These are phyloP conservation scores for Ophiostoma populinum DNA, from an alignment of 2,329 filamentous ascomycete genomes.

Conservation along the genomic window DNA sequence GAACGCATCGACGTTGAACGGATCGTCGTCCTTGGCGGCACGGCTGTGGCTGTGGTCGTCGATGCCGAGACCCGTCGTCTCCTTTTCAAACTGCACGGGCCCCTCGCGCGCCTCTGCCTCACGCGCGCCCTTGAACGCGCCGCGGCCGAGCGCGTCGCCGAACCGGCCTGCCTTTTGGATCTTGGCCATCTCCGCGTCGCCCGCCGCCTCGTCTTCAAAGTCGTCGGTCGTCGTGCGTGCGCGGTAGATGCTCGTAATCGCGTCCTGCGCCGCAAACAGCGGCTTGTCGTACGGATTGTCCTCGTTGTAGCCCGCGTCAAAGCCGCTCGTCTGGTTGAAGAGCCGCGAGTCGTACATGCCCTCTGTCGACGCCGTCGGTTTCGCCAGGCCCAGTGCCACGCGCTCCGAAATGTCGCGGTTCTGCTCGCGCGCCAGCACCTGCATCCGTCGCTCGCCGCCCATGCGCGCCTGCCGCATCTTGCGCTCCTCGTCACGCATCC, in stretches of 20 bases:
- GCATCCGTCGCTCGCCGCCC: slow-evolving; percentile 80
- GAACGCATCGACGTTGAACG: slow-evolving; percentile 90
- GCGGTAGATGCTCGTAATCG: slow-evolving; percentile 84
- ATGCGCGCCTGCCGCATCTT: slow-evolving; percentile 87
- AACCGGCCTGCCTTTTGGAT: slow-evolving; percentile 78
- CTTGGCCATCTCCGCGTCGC: slow-evolving; percentile 67
- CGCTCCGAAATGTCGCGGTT: slow-evolving; percentile 96
- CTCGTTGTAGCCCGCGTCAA: slow-evolving; percentile 87
- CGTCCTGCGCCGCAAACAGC: slow-evolving; percentile 87
- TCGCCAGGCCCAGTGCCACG: slow-evolving; percentile 82
- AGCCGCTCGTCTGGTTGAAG: slow-evolving; percentile 87
- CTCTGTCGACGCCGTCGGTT: slow-evolving; percentile 81
- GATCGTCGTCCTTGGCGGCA: slow-evolving; percentile 32
- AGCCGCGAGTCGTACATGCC: slow-evolving; percentile 93
- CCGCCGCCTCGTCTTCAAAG: slow-evolving; percentile 59
- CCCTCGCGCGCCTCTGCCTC: slow-evolving; percentile 77
- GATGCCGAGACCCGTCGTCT: slow-evolving; percentile 20
- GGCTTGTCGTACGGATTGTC: slow-evolving; percentile 97
- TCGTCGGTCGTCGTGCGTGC: slow-evolving; percentile 63
- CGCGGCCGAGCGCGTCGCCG: slow-evolving; percentile 67
- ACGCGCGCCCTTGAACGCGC: slow-evolving; percentile 76
- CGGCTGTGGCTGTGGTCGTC: background rate
- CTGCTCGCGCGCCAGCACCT: slow-evolving; percentile 87
- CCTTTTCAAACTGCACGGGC: slow-evolving; percentile 92
- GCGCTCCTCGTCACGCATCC: slow-evolving; percentile 65